These are phyloP conservation scores for Russula foetens DNA, from an alignment of 768 basidiomycete genomes.

Conservation along the genomic window DNA sequence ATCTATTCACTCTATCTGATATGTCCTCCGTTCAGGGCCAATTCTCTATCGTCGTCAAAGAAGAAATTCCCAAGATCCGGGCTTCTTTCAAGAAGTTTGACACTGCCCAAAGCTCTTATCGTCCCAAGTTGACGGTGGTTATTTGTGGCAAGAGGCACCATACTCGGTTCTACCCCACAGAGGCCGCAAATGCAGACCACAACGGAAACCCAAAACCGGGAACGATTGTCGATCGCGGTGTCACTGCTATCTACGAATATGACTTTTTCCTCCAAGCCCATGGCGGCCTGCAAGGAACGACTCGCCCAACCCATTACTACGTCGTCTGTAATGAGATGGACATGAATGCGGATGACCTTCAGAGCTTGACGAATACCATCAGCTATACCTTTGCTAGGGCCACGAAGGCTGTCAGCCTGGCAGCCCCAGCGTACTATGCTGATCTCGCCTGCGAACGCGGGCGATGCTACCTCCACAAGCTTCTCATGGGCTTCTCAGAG, in stretches of 20 bases:
- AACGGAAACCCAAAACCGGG: slow-evolving; percentile 46
- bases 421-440: slow-evolving; percentile 40
- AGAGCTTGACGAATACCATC: slow-evolving; percentile 46
- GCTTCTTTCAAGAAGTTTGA: slow-evolving; percentile 36
- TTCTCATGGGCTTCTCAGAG: slow-evolving; percentile 36
- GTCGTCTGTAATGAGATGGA: slow-evolving; percentile 47
- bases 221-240: slow-evolving; percentile 46
- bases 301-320: slow-evolving; percentile 48
- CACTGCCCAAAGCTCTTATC: slow-evolving; percentile 31
- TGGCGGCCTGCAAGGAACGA: slow-evolving; percentile 40
- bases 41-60: slow-evolving; percentile 36
- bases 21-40: slow-evolving; percentile 32
- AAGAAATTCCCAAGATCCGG: slow-evolving; percentile 38
- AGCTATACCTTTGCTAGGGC: slow-evolving; percentile 52
- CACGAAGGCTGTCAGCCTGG: slow-evolving; percentile 43
- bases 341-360: slow-evolving; percentile 42
- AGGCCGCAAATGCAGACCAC: slow-evolving; percentile 32
- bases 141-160: slow-evolving; percentile 54
- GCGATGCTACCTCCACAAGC: slow-evolving; percentile 42
- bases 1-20: background rate
- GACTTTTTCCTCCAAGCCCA: slow-evolving; percentile 51
- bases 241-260: slow-evolving; percentile 46
- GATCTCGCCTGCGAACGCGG: slow-evolving; percentile 47
- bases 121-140: slow-evolving; percentile 42
- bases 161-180: slow-evolving; percentile 48